Evolutionary conservation across 2,329 filamentous ascomycete species (phyloP), one percentile per base, ranked within the genome.

Genomic region (Leptographium lundbergii): DNA sequence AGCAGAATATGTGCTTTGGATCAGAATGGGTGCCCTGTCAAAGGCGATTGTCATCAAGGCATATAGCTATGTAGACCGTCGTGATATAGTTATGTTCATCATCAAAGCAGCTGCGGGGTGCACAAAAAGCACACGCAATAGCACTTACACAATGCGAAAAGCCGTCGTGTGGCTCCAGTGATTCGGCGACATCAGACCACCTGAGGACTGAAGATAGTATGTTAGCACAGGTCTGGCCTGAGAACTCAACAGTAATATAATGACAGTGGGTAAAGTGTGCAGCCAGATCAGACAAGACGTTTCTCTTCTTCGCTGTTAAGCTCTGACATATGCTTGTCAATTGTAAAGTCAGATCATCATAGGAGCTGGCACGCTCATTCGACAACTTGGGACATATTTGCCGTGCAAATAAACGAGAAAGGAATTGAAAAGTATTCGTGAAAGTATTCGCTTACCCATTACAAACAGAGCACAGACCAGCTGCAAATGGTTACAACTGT

Each of bases 251-350:
- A 6, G 11, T 19, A 1, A 32, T 10, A 14, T 1, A 32, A 29
- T 2, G 6, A 32, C 39, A 45, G 45, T 13, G 50, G 25, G 11
- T 19, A 34, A 45, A 25, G 17, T n/a, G 81, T 34, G 77, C 73
- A 77, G 72, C 53, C 25, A 52, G 47, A 62, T 77, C 75, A 77
- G 75, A 73, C 67, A 74, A 68, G 70, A 76, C 73, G 68, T 58
- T 64, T 74, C 66, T 82, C 80, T 70, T 79, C 73, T 69, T 68
- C 62, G 76, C 77, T 71, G 71, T 71, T 63, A 76, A 79, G 84
- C 90, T 95, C 86, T 81, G 90, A 95, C 89, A 95, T 95, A 95
- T 95, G 89, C 89, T 95, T 95, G 90, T 95, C 89, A 83, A 84
- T 86, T 75, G 73, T 81, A 80, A 77, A 79, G 86, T 90, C 82